Base-by-base conservation (phyloP, 352 stramenopile species). In the Phytophthora fragariaefolia region DNA sequence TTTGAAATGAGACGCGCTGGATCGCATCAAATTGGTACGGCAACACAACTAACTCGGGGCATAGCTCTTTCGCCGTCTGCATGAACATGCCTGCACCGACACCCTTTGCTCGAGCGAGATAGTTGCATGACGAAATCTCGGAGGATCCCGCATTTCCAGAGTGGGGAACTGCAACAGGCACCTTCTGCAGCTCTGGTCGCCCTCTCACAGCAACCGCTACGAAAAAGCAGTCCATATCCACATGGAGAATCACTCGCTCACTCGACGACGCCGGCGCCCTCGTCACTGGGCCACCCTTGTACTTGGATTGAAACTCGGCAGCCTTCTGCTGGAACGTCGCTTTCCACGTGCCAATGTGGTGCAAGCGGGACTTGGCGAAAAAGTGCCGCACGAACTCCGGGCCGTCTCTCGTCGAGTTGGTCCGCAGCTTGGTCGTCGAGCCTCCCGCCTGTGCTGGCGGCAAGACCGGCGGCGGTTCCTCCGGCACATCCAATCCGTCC, bases 211-310 rank as follows among this genome's bases (percentile, higher is more conserved):
- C 91, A 7, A 99, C 96, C 9, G 89, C 80, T 3, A 96, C 96
- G 71, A 99, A 99, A 79, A 99, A 99, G 58, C 92, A 98, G 74
- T 99, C 97, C 96, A 99, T 98, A 73, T 99, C 97, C 0, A 99
- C 87, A 54, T 99, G 96, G 50, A 99, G 73, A 40, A 99, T 94
- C 40, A 97, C 94, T 1, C 93, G 86, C 17, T 91, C 58, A 20
- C 27, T 74, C 0, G 79, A 89, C 7, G 59, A 72, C 7, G 67
- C 22, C 0, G 73, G 15, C 10, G 71, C 81, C 48, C 76, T 77
- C 12, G 26, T 54, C 28, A 93, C 73, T 0, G 47, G 45, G 15
- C 53, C 43, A 4, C 87, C 84, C 56, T 75, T 81, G 61, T 93
- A 93, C 15, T 89, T 85, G 6, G 76, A 63, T 30, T 80, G 73